Base-by-base conservation (phyloP, 345 rosid genomes). In the Lepidium africanum region DNA sequence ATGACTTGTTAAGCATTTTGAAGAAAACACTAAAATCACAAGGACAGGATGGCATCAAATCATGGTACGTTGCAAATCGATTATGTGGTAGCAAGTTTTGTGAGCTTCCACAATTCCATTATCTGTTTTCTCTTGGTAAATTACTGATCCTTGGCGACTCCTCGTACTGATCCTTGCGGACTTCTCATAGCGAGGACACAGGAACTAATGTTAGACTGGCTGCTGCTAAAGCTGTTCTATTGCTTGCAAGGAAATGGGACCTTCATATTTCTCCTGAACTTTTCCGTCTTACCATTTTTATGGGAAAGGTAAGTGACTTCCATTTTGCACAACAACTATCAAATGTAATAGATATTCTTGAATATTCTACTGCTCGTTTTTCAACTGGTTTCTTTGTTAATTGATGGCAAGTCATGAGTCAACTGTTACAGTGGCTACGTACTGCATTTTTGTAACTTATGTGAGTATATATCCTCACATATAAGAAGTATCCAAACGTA, bases 161-260 rank as follows among this genome's bases (percentile, higher is more conserved):
- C n/a, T n/a, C n/a, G n/a, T 51, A 63, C 7, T 45, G 30, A 43
- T 60, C 61, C 53, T 46, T 38, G 51, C 39, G 30, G 46, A 59
- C 65, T n/a, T n/a, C n/a, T n/a, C n/a, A n/a, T n/a, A n/a, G 96
- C 67, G 85, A 72, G 73, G 71, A 61, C 12, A 82, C 80, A 40
- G 70, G 76, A 65, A 78, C 75, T 64, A 69, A 81, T 60, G 47
- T 84, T 41, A 86, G 91, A 83, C 69, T 90, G 69, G 91, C 92
- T 75, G 92, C 96, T 57, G 89, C 98, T 70, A 90, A 90, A 81
- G 83, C 96, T 69, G 82, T 93, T 72, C 85, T 93, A 57, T 85
- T 55, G 63, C 92, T 93, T 63, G 86, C 97, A 52, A 85, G 87
- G 77, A 93, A 83, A 85, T 93, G 93, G 97, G 94, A 93, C 89